These are phyloP conservation scores for Penicillium antarcticum DNA, from an alignment of 495 filamentous ascomycete species.

Conservation along the genomic window DNA sequence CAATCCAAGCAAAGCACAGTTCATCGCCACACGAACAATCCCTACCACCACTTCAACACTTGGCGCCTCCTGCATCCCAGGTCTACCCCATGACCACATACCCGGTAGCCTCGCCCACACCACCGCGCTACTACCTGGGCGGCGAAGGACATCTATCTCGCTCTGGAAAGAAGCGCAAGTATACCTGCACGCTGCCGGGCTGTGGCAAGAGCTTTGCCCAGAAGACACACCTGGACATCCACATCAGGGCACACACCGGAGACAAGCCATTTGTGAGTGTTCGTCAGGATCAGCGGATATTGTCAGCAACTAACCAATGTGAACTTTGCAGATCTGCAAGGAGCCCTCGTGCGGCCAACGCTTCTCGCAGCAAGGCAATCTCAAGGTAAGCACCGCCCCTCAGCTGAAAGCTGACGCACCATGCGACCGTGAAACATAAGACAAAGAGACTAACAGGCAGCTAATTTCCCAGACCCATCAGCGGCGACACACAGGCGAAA, in stretches of 20 bases:
- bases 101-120: conserved; percentile 14
- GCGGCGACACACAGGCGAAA: conserved; percentile 81
- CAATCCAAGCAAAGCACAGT: conserved; percentile 71
- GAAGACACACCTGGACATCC: conserved; percentile 92
- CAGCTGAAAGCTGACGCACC: background rate
- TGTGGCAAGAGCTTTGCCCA: conserved; percentile 85
- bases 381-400: conserved; percentile 58
- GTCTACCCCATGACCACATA: conserved; percentile 25
- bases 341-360: conserved; percentile 72
- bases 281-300: background rate
- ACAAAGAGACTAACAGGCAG: background rate
- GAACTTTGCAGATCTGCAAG: conserved; percentile 58
- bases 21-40: conserved; percentile 28
- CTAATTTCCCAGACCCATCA: conserved; percentile 64
- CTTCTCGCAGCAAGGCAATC: conserved; percentile 86
- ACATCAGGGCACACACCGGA: conserved; percentile 85
- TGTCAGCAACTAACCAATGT: conserved; percentile 1
- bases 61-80: conserved; percentile 21
- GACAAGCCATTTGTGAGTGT: conserved; percentile 82
- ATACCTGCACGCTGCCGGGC: conserved; percentile 68
- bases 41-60: conserved; percentile 35
- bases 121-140: conserved; percentile 20
- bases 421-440: background rate
- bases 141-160: conserved; percentile 31
- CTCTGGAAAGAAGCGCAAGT: conserved; percentile 49